Evolutionary conservation across 768 basidiomycete genomes (phyloP), one percentile per base, ranked within the genome.

Genomic region (Lanmaoa pseudosensibilis): DNA sequence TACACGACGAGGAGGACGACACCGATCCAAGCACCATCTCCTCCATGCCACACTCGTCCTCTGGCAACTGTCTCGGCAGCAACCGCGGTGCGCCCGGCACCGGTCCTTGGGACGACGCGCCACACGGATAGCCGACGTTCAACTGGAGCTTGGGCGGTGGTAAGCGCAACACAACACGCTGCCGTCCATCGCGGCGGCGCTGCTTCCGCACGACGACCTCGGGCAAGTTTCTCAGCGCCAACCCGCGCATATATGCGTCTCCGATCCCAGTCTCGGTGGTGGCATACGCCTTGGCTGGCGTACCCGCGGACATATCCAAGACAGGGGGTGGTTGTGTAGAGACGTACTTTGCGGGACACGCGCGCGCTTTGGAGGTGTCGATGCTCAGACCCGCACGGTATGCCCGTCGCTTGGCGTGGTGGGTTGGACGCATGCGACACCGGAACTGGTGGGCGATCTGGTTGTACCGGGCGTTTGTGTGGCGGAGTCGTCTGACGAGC

Each of bases 361-460:
- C 52, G 19, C 71, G 66, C 1, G 84, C 84, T 33, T 69, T 71
- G 5, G 61, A 52, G 30, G 76, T 74, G 66, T 81, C 73, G 44
- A 86, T 69, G 34, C 54, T 60, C 15, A 85, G 78, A 18, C 76
- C 73, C 27, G 78, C 75, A n/a, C 60, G 56, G 18, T 55, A 60
- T 10, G 84, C 84, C 36, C 73, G 78, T 5, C 66, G 74, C 43
- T 77, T 78, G 1, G 84, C 83, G 65, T 80, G 80, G 58, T 74
- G 59, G 0, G 80, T 79, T 15, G 72, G 77, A 5, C 55, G 67
- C 15, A 73, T 62, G 16, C 72, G 63, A 34, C 66, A 58, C 51
- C 82, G 81, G 32, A 74, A 64, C 44, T 69, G 63, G 46, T 57
- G 65, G 0, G 83, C 81, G 54, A 80, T 65, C 38, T 64, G 62